phyloP scores from a whole-genome alignment of 352 stramenopile species.

The Saprolegnia diclina region DNA sequence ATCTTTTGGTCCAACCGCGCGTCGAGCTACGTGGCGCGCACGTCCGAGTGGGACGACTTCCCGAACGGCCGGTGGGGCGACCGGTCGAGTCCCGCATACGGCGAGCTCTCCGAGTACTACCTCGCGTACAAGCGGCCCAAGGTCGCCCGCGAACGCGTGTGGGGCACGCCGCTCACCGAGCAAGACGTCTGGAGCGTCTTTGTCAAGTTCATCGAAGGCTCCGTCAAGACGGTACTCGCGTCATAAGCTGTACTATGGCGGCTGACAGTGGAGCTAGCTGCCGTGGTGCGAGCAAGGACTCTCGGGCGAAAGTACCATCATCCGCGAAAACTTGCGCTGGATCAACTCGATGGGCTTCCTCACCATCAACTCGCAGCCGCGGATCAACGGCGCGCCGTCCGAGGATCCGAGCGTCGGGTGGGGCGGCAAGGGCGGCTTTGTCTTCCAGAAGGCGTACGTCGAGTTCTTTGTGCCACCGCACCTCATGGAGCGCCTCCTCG shows the following conservation, averaged over 20 bases:
- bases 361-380: slow-evolving; percentile 94
- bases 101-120: slow-evolving; percentile 94
- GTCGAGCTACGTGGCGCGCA: slow-evolving; percentile 95
- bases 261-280: no score
- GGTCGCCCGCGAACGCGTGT: slow-evolving; percentile 62
- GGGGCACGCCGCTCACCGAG: slow-evolving; percentile 73
- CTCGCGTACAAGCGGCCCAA: slow-evolving; percentile 80
- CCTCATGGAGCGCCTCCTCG: slow-evolving; percentile 60
- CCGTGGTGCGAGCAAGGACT: slow-evolving; percentile 96
- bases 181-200: slow-evolving; percentile 95
- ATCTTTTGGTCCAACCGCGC: slow-evolving; percentile 99
- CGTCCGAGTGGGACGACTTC: slow-evolving; percentile 96
- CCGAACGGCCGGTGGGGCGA: slow-evolving; percentile 95
- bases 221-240: slow-evolving; percentile 41
- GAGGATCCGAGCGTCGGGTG: slow-evolving; percentile 91
- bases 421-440: slow-evolving; percentile 90
- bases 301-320: slow-evolving; percentile 86
- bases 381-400: slow-evolving; percentile 87
- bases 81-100: slow-evolving; percentile 91
- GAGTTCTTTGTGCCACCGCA: slow-evolving; percentile 95
- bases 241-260: not conserved
- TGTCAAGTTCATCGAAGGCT: slow-evolving; percentile 72
- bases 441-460: slow-evolving; percentile 99
- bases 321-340: slow-evolving; percentile 76
- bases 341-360: slow-evolving; percentile 90